phyloP scores from a whole-genome alignment of 192 early-diverging fungal species.

The Backusella mclennaniae region DNA sequence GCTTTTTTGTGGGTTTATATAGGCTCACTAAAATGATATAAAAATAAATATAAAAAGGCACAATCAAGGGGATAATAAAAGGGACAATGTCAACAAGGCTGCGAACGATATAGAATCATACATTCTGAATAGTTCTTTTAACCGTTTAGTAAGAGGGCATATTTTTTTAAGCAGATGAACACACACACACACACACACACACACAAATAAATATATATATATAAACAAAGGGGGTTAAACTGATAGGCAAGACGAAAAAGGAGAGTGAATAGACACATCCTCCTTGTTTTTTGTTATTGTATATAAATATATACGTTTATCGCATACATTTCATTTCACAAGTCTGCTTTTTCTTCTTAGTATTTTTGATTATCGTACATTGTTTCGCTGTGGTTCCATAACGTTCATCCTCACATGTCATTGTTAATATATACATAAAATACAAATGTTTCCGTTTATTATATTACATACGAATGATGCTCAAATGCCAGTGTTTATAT shows the following conservation, averaged over 20 bases:
- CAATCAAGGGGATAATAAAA: neutral
- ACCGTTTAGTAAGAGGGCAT: neutral
- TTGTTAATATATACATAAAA: neutral
- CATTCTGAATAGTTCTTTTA: neutral
- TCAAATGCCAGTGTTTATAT: neutral
- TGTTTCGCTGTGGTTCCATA: neutral
- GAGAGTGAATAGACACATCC: neutral
- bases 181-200: too few species aligned
- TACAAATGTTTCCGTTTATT: neutral
- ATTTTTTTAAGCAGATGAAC: neutral
- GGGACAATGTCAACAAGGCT: slow-evolving; percentile 3
- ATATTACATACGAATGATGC: neutral
- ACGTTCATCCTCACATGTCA: too few species aligned
- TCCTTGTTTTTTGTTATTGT: neutral
- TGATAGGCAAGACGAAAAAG: neutral
- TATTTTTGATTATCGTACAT: neutral
- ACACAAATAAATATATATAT: neutral
- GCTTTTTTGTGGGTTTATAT: neutral
- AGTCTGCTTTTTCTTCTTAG: neutral
- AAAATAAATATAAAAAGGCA: neutral
- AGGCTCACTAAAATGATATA: slow-evolving; percentile 1
- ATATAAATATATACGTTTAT: neutral
- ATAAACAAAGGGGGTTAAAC: neutral
- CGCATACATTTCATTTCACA: neutral
- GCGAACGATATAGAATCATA: neutral